These are phyloP conservation scores for Neopestalotiopsis rosae DNA, from an alignment of 2,329 filamentous ascomycete species.

Conservation along the genomic window DNA sequence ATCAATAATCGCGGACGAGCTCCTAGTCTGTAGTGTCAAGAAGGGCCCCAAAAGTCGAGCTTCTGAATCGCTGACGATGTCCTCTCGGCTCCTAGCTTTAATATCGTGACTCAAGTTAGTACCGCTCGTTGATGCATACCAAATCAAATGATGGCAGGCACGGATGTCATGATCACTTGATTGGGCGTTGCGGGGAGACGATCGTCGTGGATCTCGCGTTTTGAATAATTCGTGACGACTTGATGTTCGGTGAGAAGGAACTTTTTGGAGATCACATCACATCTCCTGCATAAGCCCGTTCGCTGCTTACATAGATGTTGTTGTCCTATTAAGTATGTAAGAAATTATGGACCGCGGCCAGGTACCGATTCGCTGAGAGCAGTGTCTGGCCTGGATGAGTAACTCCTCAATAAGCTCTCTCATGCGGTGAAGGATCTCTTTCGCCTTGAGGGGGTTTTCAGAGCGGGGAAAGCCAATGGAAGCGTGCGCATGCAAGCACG, in stretches of 20 bases:
- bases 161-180: too few species aligned
- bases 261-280: not conserved
- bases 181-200: too few species aligned
- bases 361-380: not conserved
- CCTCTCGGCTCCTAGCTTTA: not conserved
- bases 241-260: not conserved
- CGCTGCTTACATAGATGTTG: not conserved
- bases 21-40: not conserved
- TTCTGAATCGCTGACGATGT: not conserved
- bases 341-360: not conserved
- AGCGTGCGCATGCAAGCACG: not conserved
- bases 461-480: conserved; percentile 2
- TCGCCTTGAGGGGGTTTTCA: not conserved
- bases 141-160: too few species aligned
- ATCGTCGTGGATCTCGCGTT: too few species aligned
- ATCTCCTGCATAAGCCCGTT: not conserved
- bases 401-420: not conserved
- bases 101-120: not conserved
- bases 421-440: not conserved
- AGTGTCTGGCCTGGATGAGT: not conserved
- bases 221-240: too few species aligned
- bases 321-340: not conserved
- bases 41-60: not conserved
- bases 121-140: not conserved
- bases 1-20: not conserved